Evolutionary conservation across 192 early-diverging fungal species (phyloP).

Genomic region (Backusella morwellensis): DNA sequence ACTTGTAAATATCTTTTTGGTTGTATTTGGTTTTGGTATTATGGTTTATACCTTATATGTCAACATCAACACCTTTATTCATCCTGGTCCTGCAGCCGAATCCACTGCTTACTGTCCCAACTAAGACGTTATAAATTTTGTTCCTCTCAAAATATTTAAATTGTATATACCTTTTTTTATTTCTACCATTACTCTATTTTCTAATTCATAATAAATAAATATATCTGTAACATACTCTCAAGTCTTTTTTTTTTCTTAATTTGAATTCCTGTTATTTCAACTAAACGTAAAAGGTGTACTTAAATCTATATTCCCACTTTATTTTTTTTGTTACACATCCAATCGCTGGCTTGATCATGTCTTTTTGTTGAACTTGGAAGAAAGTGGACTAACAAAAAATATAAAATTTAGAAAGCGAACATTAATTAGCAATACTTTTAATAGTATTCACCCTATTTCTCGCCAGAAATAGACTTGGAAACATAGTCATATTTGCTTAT

Average conservation of each 20-base stretch:
- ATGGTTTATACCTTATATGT: conserved; percentile 81
- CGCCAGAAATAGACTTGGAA: background rate
- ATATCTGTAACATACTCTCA: background rate
- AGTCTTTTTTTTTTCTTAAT: background rate
- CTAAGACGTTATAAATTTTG: background rate
- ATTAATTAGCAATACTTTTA: background rate
- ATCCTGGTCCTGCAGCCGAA: conserved; percentile 15
- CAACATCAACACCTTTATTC: conserved; percentile 54
- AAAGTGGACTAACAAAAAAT: background rate
- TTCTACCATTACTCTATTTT: background rate
- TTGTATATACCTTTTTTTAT: background rate
- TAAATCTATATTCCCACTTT: background rate
- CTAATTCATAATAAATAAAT: background rate
- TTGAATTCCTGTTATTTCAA: background rate
- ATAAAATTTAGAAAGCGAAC: background rate
- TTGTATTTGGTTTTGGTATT: conserved; percentile 63
- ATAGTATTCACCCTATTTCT: background rate
- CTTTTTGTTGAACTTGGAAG: background rate
- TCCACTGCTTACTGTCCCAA: conserved; percentile 19
- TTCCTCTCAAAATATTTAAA: background rate
- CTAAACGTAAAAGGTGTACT: background rate
- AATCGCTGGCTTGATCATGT: background rate
- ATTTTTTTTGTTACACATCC: background rate
- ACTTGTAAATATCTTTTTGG: conserved; percentile 54
- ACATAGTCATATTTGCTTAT: background rate